A percentile compares a stretch with the other conserved stretches of the same genome.
Evolutionary conservation across 768 basidiomycete species (phyloP).

Genomic region (Mycena filopes): DNA sequence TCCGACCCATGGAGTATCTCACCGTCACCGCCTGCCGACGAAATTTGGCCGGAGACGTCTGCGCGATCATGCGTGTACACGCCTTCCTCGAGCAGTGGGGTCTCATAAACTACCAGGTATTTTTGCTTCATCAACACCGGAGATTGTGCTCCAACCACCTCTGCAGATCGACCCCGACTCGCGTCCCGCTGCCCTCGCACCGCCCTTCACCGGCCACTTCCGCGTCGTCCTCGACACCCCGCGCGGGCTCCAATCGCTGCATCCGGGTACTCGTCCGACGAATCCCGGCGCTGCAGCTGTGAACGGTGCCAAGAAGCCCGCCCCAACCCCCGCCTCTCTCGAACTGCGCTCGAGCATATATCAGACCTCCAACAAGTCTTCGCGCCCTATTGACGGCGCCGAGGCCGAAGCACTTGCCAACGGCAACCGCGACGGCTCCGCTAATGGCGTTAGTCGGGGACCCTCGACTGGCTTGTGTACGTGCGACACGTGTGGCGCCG

Average conservation of each 20-base stretch:
- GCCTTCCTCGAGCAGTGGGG: slow-evolving; percentile 99
- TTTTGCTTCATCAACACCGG: slow-evolving; percentile 34
- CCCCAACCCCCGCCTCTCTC: slow-evolving; percentile 73
- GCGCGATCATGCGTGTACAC: slow-evolving; percentile 98
- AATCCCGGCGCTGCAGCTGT: slow-evolving; percentile 54
- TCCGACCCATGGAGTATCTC: slow-evolving; percentile 94
- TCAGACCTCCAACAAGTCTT: slow-evolving; percentile 87
- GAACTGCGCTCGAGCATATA: slow-evolving; percentile 91
- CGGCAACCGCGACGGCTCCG: slow-evolving; percentile 58
- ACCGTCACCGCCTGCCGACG: slow-evolving; percentile 97
- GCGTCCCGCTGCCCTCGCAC: slow-evolving; percentile 91
- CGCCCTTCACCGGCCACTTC: slow-evolving; percentile 99
- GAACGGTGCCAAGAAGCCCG: slow-evolving; percentile 60
- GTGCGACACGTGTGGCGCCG: slow-evolving; percentile 95
- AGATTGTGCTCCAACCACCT: slow-evolving; percentile 13
- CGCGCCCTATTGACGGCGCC: slow-evolving; percentile 69
- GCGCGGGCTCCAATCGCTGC: slow-evolving; percentile 93
- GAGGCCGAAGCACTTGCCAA: slow-evolving; percentile 77
- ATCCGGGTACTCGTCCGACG: slow-evolving; percentile 76
- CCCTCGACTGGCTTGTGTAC: slow-evolving; percentile 55
- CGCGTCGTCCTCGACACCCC: slow-evolving; percentile 97
- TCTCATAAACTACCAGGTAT: slow-evolving; percentile 96
- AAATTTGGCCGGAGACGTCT: slow-evolving; percentile 97
- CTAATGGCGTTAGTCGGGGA: slow-evolving; percentile 56
- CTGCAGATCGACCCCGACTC: slow-evolving; percentile 95